Base-by-base conservation (phyloP, 2,329 filamentous ascomycete genomes). In the Scleromitrula shiraiana region DNA sequence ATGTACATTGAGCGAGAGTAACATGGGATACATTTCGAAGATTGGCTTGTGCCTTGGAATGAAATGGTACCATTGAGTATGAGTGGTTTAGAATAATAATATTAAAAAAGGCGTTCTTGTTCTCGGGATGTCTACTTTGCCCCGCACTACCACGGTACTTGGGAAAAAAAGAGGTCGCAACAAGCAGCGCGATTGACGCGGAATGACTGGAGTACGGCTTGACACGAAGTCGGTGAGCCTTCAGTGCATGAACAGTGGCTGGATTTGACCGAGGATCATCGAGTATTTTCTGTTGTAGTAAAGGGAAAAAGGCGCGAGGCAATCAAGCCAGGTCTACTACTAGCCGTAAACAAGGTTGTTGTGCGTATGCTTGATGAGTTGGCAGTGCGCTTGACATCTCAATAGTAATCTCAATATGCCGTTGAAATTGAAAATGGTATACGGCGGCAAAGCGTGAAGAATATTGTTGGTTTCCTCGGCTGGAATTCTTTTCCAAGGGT, bases 381-480 rank as follows among this genome's bases (percentile, higher is more conserved):
- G 47, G 47, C 47, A 45, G 41, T 50, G 46, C 46, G 46, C 75
- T 72, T 71, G 56, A 42, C 38, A 33, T 47, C 45, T 47, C 22
- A 58, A 65, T 62, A 67, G 64, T 65, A 66, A 68, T 72, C 66
- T 35, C 68, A 68, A 67, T 69, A 72, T 72, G 70, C 67, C 65
- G 64, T 68, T 57, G 59, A 61, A 58, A 61, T 63, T 62, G 58
- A 60, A 65, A 66, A 60, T 56, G 63, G 65, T 52, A 62, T 62
- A 62, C 58, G 47, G 59, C 22, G 58, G 51, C 53, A 61, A 54
- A 51, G 58, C 48, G 53, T 50, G 46, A 54, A 39, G 49, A 12
- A 37, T 48, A 29, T 41, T 43, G 43, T 41, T 52, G 49, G 48
- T 41, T 47, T 8, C 27, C 24, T 46, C 41, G 22, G 33, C 33